Percentiles rank a stretch among this genome's conserved stretches.
These are phyloP conservation scores for Arachis monticola DNA, from an alignment of 331 rosid genomes.

Conservation along the genomic window DNA sequence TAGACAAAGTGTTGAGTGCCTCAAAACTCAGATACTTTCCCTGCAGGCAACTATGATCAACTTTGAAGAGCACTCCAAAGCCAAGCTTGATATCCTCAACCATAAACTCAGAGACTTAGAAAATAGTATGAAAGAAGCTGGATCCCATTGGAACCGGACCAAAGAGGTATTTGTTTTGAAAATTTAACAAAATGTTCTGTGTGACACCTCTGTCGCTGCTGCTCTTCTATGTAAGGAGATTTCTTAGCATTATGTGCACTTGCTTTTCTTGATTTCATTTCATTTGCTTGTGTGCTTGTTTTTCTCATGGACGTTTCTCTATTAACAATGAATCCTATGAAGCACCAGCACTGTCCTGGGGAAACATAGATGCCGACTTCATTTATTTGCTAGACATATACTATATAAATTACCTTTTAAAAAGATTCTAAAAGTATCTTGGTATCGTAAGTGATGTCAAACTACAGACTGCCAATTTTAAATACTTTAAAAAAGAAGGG, in stretches of 20 bases:
- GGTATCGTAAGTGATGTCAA: too few species aligned
- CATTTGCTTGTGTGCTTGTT: conserved; percentile 20
- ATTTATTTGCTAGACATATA: too few species aligned
- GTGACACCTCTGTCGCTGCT: neutral
- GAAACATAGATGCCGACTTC: too few species aligned
- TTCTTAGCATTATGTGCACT: conserved; percentile 10
- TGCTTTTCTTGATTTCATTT: conserved; percentile 36
- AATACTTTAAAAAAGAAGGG: too few species aligned
- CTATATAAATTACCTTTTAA: too few species aligned
- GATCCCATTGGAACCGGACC: conserved; percentile 55
- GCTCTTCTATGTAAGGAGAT: conserved; percentile 16
- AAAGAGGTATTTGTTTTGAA: conserved; percentile 61
- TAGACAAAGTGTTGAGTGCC: conserved; percentile 56
- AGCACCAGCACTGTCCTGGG: neutral
- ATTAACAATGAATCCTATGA: conserved; percentile 3
- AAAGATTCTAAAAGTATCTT: too few species aligned
- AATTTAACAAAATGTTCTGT: neutral
- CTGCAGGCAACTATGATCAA: conserved; percentile 58
- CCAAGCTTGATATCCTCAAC: conserved; percentile 61
- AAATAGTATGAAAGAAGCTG: conserved; percentile 60
- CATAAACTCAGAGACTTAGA: conserved; percentile 55
- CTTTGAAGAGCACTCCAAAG: conserved; percentile 65
- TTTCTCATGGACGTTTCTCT: conserved; percentile 4
- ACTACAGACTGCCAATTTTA: too few species aligned
- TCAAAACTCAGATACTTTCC: conserved; percentile 55